phyloP scores from a whole-genome alignment of 2,329 filamentous ascomycete genomes.

The Xylaria digitata region DNA sequence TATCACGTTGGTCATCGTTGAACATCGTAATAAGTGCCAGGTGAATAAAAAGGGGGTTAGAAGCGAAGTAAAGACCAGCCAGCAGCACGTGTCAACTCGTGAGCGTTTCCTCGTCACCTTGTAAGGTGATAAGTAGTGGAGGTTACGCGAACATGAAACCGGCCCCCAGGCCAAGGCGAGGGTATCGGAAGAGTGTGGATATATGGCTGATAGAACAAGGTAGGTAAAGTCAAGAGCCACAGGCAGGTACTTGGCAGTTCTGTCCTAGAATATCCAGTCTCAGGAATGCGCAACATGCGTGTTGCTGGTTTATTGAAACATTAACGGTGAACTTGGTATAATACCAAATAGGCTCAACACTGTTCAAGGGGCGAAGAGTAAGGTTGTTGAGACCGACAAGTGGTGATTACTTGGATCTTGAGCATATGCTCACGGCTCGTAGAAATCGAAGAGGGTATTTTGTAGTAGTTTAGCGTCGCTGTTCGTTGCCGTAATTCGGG shows the following conservation, averaged over 20 bases:
- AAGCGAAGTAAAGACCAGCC: constrained; percentile 37
- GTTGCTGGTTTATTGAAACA: constrained; percentile 50
- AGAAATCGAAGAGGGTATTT: constrained; percentile 41
- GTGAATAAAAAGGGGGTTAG: constrained; percentile 26
- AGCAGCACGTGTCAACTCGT: constrained; percentile 33
- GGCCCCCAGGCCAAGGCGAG: constrained; percentile 25
- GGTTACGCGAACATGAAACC: constrained; percentile 22
- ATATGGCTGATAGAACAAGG: constrained; percentile 21
- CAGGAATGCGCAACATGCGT: constrained; percentile 24
- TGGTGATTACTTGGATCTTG: constrained; percentile 37
- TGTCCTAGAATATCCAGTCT: constrained; percentile 17
- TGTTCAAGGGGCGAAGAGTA: constrained; percentile 40
- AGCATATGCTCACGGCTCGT: constrained; percentile 35
- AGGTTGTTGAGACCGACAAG: constrained; percentile 43
- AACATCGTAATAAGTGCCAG: constrained; percentile 25
- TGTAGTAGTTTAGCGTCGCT: constrained; percentile 34
- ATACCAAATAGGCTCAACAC: constrained; percentile 49
- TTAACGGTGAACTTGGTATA: constrained; percentile 44
- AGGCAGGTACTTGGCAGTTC: constrained; percentile 18
- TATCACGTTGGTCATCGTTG: constrained; percentile 26
- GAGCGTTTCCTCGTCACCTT: constrained; percentile 20
- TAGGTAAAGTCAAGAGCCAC: constrained; percentile 23
- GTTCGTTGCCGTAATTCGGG: constrained; percentile 42
- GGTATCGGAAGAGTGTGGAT: constrained; percentile 27
- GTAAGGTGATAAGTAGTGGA: constrained; percentile 15